phyloP scores from a whole-genome alignment of 2,329 filamentous ascomycete genomes.

The Neofusicoccum cordaticola region DNA sequence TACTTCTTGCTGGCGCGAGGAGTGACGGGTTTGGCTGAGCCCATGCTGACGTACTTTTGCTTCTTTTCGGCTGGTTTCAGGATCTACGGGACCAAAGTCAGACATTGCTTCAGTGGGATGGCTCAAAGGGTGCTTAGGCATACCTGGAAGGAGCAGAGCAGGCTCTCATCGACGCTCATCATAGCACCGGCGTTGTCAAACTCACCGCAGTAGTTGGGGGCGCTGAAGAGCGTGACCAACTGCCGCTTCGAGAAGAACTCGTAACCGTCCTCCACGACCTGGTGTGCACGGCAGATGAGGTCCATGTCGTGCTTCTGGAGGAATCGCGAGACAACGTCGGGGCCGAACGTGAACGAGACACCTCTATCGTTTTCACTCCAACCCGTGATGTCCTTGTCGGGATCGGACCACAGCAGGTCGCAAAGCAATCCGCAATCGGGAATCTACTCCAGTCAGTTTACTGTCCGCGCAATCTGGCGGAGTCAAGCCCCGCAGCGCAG shows the following conservation, averaged over 20 bases:
- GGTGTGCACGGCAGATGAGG: constrained; percentile 95
- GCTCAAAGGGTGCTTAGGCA: constrained; percentile 21
- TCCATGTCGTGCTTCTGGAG: constrained; percentile 99
- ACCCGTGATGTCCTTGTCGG: constrained; percentile 97
- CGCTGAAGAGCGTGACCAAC: constrained; percentile 94
- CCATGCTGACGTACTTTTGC: constrained; percentile 93
- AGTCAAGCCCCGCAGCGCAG: constrained; percentile 19
- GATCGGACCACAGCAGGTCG: constrained; percentile 97
- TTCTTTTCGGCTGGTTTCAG: constrained; percentile 99
- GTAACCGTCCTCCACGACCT: constrained; percentile 98
- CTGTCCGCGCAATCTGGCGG: constrained; percentile 24
- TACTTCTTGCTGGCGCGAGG: constrained; percentile 63
- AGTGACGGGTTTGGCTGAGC: constrained; percentile 68
- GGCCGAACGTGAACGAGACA: constrained; percentile 97
- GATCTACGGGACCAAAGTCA: constrained; percentile 60
- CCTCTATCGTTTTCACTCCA: constrained; percentile 99
- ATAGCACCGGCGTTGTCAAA: constrained; percentile 99
- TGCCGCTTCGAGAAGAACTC: constrained; percentile 99
- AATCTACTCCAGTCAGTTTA: constrained; percentile 64
- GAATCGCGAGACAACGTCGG: constrained; percentile 95
- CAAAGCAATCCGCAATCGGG: constrained; percentile 96
- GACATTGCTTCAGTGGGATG: background rate
- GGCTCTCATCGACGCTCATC: constrained; percentile 99
- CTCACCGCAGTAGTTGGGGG: constrained; percentile 98
- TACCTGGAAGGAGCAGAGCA: constrained; percentile 99